Evolutionary conservation across 2,329 filamentous ascomycete species (phyloP), one percentile per base, ranked within the genome.

Genomic region (Metarhizium robertsii): DNA sequence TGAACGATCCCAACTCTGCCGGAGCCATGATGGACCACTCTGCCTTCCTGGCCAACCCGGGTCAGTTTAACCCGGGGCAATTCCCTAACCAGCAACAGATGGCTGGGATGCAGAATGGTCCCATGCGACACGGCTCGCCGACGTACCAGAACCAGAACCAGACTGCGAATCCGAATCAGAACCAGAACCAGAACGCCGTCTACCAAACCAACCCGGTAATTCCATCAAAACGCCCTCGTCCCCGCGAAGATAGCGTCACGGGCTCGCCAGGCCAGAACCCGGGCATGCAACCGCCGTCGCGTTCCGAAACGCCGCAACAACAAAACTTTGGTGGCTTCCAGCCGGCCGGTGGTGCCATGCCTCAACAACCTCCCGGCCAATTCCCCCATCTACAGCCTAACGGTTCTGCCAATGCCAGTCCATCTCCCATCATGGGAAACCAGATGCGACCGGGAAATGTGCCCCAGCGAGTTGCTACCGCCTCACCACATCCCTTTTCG

Each of bases 261-360:
- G 86, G 88, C 68, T 95, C 91, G 36, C 91, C 92, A 53, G 81
- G 86, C 65, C 88, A 86, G 67, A 85, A 86, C 55, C 81, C 86
- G 5, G 83, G 83, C 61, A 88, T 88, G 73, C 73, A 90, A 34
- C 87, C 89, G 51, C 84, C 83, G 29, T 95, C 92, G 72, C 89
- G 92, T 71, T 92, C 92, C 64, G 92, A 96, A 68, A 97, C 92
- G 34, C 92, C 92, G 38, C 88, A 90, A 65, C 89, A 92, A 67
- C 80, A 84, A 59, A 79, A 80, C 53, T 92, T 86, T 64, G 77
- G 85, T 32, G 84, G 83, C 61, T 92, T 86, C 69, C 88, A 86
- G 67, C 80, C 78, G 58, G 81, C 80, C 64, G 81, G 80, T 63
- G 75, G 80, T 65, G 74, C 76, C 59, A 84, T 85, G 69, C 77